These are phyloP conservation scores for Ceratobasidium sp. DNA, from an alignment of 1,284 basidiomycete genomes.

Conservation along the genomic window DNA sequence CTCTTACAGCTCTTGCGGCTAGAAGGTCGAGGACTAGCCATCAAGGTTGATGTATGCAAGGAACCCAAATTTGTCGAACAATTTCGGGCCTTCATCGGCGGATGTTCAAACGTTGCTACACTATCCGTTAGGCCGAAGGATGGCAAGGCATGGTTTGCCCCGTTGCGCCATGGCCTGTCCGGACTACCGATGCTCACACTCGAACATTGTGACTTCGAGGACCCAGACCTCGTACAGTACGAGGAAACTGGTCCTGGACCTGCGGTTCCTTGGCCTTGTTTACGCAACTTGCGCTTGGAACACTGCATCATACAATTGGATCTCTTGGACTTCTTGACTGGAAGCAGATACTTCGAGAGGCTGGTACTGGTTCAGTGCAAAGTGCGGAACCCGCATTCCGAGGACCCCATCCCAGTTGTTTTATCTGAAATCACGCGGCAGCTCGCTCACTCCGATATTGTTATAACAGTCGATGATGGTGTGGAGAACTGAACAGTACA, in stretches of 20 bases:
- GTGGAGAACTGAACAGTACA: not conserved
- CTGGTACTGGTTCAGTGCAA: not conserved
- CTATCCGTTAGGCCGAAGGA: not conserved
- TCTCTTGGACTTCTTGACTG: not conserved
- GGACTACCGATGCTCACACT: not conserved
- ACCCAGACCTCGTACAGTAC: not conserved
- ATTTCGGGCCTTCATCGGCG: not conserved
- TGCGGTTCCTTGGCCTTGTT: not conserved
- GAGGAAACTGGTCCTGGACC: too few relatives aligned
- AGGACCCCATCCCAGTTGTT: not conserved
- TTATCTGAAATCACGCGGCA: not conserved
- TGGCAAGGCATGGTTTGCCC: not conserved
- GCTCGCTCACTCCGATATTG: not conserved
- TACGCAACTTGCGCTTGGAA: constrained; percentile 2
- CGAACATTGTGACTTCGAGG: not conserved
- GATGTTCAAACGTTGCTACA: not conserved
- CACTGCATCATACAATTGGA: not conserved
- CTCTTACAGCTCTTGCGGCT: not conserved
- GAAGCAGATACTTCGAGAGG: constrained; percentile 8
- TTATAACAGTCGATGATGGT: not conserved
- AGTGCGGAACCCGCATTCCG: not conserved
- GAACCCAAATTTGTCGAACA: not conserved
- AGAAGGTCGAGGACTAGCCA: not conserved
- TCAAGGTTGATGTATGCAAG: not conserved
- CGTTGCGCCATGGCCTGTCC: not conserved